Percentiles rank a stretch among this genome's conserved stretches.
Evolutionary conservation across 1,284 basidiomycete species (phyloP).

Genomic region (Microstroma glucosiphilum): DNA sequence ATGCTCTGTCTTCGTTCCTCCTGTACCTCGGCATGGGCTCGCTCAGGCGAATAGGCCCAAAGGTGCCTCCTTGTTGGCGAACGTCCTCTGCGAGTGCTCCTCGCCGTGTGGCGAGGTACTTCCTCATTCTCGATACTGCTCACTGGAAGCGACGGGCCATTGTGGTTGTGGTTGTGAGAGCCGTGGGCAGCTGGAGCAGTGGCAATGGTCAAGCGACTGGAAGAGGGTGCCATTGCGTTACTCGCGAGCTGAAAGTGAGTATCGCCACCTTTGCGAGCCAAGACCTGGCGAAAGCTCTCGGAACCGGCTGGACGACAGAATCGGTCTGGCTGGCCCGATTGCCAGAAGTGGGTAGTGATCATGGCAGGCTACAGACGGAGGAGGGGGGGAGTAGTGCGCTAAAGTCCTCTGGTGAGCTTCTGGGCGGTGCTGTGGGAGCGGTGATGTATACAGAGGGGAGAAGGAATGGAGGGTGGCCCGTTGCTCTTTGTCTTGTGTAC

Average conservation of each 20-base stretch:
- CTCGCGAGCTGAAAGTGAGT: slow-evolving; percentile 4
- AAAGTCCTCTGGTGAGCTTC: no score
- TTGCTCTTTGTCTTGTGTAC: no score
- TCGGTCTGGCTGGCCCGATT: not conserved
- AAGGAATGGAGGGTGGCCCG: no score
- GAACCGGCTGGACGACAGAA: not conserved
- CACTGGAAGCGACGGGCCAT: no score
- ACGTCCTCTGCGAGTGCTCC: slow-evolving; percentile 1
- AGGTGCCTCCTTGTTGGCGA: not conserved
- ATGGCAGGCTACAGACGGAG: no score
- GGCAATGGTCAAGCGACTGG: not conserved
- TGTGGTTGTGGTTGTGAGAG: no score
- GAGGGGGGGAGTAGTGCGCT: no score
- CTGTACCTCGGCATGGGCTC: not conserved
- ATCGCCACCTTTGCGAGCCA: slow-evolving; percentile 1
- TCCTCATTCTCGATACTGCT: no score
- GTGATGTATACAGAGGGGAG: no score
- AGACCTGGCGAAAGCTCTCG: not conserved
- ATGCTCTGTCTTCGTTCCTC: not conserved
- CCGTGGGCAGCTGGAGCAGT: no score
- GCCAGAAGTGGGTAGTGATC: no score
- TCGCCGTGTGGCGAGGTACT: not conserved
- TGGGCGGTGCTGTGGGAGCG: no score
- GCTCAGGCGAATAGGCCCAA: not conserved
- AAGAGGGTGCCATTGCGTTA: not conserved